Evolutionary conservation across 1,284 basidiomycete genomes (phyloP).

Genomic region (Rhizopogon parksii): DNA sequence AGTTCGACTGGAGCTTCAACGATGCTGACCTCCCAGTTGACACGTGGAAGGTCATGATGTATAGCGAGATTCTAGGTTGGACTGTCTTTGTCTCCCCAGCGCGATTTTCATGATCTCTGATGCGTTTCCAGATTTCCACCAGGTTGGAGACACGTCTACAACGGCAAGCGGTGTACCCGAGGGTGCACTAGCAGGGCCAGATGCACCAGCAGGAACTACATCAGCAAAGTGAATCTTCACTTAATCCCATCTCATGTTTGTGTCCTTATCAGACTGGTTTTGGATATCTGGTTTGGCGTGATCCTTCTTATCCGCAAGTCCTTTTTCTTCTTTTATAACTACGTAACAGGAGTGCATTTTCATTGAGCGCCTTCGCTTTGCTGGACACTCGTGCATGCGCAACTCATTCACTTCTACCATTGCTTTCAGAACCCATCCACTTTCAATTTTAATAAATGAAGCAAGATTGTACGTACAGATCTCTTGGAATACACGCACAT

Average conservation of each 20-base stretch:
- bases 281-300: conserved; percentile 6
- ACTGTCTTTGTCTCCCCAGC: neutral
- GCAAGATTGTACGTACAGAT: conserved; percentile 11
- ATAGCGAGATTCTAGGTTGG: conserved; percentile 88
- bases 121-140: conserved; percentile 61
- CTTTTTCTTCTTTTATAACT: conserved; percentile 7
- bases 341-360: conserved; percentile 1
- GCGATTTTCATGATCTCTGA: neutral
- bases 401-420: conserved; percentile 5
- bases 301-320: conserved; percentile 13
- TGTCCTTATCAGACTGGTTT: conserved; percentile 1
- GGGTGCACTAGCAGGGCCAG: conserved; percentile 61
- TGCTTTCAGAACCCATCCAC: conserved; percentile 4
- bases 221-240: conserved; percentile 13
- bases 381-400: neutral
- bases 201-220: conserved; percentile 20
- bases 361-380: conserved; percentile 8
- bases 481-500: conserved; percentile 1
- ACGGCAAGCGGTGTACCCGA: conserved; percentile 41
- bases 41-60: conserved; percentile 99
- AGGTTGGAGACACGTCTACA: conserved; percentile 50
- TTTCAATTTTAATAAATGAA: conserved; percentile 8
- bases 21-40: conserved; percentile 99
- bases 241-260: neutral
- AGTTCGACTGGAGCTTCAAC: conserved; percentile 99